Base-by-base conservation (phyloP, 768 basidiomycete genomes). In the Suillus luteus region DNA sequence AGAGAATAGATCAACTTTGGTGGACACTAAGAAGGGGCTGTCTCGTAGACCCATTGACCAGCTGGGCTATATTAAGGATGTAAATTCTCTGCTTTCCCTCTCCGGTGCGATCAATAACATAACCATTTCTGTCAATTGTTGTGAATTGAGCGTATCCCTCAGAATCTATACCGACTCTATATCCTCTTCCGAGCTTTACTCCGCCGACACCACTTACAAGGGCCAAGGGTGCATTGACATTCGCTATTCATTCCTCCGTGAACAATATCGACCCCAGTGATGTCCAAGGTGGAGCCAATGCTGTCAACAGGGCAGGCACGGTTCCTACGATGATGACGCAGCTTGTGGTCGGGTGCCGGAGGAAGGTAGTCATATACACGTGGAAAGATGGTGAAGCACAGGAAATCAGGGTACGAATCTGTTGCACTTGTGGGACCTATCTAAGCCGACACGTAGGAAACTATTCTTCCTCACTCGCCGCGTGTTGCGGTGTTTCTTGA, bases 331-430 rank as follows among this genome's bases (percentile, higher is more conserved):
- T 89, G 27, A 79, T 92, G n/a, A 94, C 94, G 0, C 82, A 84
- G 62, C 82, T 99, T 17, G 81, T 93, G 14, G 82, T 97, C 5
- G 96, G 95, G 33, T 97, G 96, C 73, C 79, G 91, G 65, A 83
- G 94, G 66, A 93, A 89, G 72, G 85, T 92, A 8, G 88, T 95
- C 1, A 77, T 97, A 17, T 95, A 95, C 73, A 84, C 86, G 9
- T 96, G 95, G 91, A 88, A 84, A 65, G 93, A 95, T 69, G 91
- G 93, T 19, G 89, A 94, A 63, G 82, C 87, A 31, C 87, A 92
- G 66, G 88, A 87, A 49, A 74, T 81, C 57, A 88, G 86, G 79
- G 92, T 93, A 68, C 61, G 82, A 67, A 19, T 6, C 14, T 52
- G 24, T 17, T 41, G 17, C 62, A 55, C 24, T 43, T 59, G 27